phyloP scores from a whole-genome alignment of 108 stramenopile genomes.

The Mediolabrus comicus region DNA sequence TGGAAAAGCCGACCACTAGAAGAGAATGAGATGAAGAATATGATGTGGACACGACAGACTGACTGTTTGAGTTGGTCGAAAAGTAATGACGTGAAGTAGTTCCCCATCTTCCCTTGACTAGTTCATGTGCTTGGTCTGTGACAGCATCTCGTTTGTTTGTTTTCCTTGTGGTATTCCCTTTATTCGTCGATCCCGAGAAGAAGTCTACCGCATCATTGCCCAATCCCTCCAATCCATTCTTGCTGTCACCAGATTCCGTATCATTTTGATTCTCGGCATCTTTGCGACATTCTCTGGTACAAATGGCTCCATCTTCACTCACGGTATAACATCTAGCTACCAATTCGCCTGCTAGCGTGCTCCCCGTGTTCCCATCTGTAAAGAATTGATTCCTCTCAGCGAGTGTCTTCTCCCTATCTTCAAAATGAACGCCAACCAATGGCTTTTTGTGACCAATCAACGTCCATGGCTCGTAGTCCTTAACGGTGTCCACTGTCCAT shows the following conservation, averaged over 20 bases:
- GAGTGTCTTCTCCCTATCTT: slow-evolving; percentile 36
- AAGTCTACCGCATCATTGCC: slow-evolving; percentile 79
- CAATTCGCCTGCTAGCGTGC: slow-evolving; percentile 25
- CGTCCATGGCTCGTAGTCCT: slow-evolving; percentile 76
- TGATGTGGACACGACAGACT: slow-evolving; percentile 54
- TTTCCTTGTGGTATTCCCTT: slow-evolving; percentile 1
- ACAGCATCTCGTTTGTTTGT: background rate
- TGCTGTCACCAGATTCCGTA: slow-evolving; percentile 36
- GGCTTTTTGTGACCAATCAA: slow-evolving; percentile 84
- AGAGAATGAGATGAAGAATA: slow-evolving; percentile 64
- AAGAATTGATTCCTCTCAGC: slow-evolving; percentile 44
- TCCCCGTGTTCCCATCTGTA: slow-evolving; percentile 36
- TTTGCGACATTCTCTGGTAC: slow-evolving; percentile 79
- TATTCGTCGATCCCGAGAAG: slow-evolving; percentile 58
- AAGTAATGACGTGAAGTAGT: slow-evolving; percentile 81
- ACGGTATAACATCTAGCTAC: slow-evolving; percentile 78
- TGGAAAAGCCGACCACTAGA: slow-evolving; percentile 89
- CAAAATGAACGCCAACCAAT: slow-evolving; percentile 76
- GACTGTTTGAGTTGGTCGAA: slow-evolving; percentile 61
- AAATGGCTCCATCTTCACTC: slow-evolving; percentile 89
- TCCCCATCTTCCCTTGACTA: slow-evolving; percentile 67
- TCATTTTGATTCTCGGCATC: slow-evolving; percentile 38
- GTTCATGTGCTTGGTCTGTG: slow-evolving; percentile 57
- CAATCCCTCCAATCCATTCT: slow-evolving; percentile 42
- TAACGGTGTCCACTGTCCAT: slow-evolving; percentile 84